phyloP scores from a whole-genome alignment of 1,284 basidiomycete genomes.

The Pyrrhoderma noxium region DNA sequence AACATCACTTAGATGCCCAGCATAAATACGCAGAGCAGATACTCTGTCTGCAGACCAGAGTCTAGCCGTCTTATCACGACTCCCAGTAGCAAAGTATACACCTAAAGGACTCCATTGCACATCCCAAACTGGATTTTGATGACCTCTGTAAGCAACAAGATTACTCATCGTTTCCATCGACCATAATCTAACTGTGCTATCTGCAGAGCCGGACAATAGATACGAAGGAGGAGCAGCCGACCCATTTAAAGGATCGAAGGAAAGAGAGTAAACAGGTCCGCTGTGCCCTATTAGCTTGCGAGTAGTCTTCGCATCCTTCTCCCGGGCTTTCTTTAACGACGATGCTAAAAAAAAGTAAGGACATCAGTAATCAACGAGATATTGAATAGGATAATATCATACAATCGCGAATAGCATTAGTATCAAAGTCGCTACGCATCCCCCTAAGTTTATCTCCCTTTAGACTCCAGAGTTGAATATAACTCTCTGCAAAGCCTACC shows the following conservation, averaged over 20 bases:
- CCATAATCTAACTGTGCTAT: slow-evolving; percentile 90
- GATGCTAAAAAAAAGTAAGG: slow-evolving; percentile 35
- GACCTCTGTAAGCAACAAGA: slow-evolving; percentile 90
- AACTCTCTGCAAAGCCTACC: slow-evolving; percentile 94
- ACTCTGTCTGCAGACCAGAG: slow-evolving; percentile 94
- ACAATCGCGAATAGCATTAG: slow-evolving; percentile 66
- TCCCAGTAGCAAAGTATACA: slow-evolving; percentile 96
- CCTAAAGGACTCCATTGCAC: slow-evolving; percentile 98
- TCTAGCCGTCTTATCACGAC: slow-evolving; percentile 89
- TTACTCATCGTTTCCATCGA: slow-evolving; percentile 93
- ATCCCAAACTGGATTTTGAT: slow-evolving; percentile 98
- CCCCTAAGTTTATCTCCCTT: slow-evolving; percentile 87
- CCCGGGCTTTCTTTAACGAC: slow-evolving; percentile 58
- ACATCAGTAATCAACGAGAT: slow-evolving; percentile 9
- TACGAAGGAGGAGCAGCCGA: slow-evolving; percentile 81
- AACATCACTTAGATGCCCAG: slow-evolving; percentile 94
- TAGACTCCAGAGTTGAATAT: slow-evolving; percentile 90
- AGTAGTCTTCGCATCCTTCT: slow-evolving; percentile 75
- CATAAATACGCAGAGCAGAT: slow-evolving; percentile 86
- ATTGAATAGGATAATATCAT: slow-evolving; percentile 22
- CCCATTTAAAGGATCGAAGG: slow-evolving; percentile 88
- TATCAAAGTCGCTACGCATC: slow-evolving; percentile 67
- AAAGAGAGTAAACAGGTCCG: slow-evolving; percentile 90
- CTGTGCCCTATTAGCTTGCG: slow-evolving; percentile 96
- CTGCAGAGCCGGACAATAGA: slow-evolving; percentile 90